phyloP scores from a whole-genome alignment of 1,284 basidiomycete species.

The Fomitopsis palustris region DNA sequence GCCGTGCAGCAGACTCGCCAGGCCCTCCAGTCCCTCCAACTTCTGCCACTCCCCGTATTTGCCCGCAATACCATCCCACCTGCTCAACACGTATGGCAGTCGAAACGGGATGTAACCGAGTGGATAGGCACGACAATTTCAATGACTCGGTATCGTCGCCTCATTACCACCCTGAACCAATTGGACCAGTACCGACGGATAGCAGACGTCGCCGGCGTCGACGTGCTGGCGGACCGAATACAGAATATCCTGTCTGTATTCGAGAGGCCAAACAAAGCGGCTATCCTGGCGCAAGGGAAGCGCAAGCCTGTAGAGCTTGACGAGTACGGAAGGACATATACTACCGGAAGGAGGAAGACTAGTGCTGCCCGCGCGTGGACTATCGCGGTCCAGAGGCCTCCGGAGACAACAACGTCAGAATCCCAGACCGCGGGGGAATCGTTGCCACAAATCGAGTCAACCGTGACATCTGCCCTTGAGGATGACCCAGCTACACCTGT shows the following conservation, averaged over 20 bases:
- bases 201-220: slow-evolving; percentile 59
- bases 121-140: slow-evolving; percentile 63
- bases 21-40: slow-evolving; percentile 62
- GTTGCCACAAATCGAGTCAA: slow-evolving; percentile 3
- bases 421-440: not conserved
- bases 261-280: slow-evolving; percentile 58
- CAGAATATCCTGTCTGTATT: slow-evolving; percentile 58
- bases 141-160: slow-evolving; percentile 69
- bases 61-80: slow-evolving; percentile 59
- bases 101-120: slow-evolving; percentile 52
- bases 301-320: slow-evolving; percentile 64
- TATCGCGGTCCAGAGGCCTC: slow-evolving; percentile 58
- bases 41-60: slow-evolving; percentile 76
- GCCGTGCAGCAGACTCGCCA: slow-evolving; percentile 57
- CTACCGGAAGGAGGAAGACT: slow-evolving; percentile 82
- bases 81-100: slow-evolving; percentile 66
- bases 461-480: slow-evolving; percentile 2
- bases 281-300: slow-evolving; percentile 49
- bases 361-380: slow-evolving; percentile 91
- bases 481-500: slow-evolving; percentile 10
- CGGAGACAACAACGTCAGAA: not conserved
- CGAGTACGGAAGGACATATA: slow-evolving; percentile 76
- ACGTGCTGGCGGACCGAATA: slow-evolving; percentile 55
- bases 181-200: slow-evolving; percentile 73
- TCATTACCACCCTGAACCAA: slow-evolving; percentile 66